Evolutionary conservation across 305 asterid species (phyloP), one percentile per base, ranked within the genome.

Genomic region (Andrographis paniculata): DNA sequence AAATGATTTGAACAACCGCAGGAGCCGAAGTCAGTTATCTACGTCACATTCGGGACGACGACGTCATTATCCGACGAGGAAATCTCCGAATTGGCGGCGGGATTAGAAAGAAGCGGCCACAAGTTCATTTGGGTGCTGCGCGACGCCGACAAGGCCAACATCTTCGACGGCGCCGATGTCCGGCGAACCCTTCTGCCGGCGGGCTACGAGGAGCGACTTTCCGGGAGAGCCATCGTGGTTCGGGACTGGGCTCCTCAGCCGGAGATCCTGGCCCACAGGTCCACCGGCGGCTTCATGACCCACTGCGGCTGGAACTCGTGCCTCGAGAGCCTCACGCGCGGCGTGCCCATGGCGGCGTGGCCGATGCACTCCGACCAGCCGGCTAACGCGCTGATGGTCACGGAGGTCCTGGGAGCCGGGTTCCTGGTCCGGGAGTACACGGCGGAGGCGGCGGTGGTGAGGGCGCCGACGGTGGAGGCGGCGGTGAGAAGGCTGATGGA

Each of bases 291-390:
- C 3, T 74, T 70, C 30, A 53, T 74, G 70, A 66, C 65, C 24
- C 75, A 74, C 50, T 74, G 77, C 10, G 78, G 77, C 0, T 74
- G 78, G 71, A 75, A 71, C 21, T 75, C 76, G 0, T 67, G 72
- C 23, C 9, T 61, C 13, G 81, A 74, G 54, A 70, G 80, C 15
- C 39, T 71, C 0, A 55, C 64, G 0, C 42, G 53, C 69, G 79
- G 72, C 16, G 77, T 69, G 40, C 80, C 76, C 1, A 56, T 73
- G 3, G 79, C 75, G 3, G 69, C 75, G 1, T 72, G 79, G 75
- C 79, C 75, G 3, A 67, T 72, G 75, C 80, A 76, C 22, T 72
- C 77, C 0, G 80, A 76, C 27, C 84, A 76, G 41, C 75, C 84
- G 10, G 27, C 54, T 0, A 75, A 75, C 19, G 54, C 67, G 1